These are phyloP conservation scores for Corynascus novoguineensis DNA, from an alignment of 495 filamentous ascomycete species.

Conservation along the genomic window DNA sequence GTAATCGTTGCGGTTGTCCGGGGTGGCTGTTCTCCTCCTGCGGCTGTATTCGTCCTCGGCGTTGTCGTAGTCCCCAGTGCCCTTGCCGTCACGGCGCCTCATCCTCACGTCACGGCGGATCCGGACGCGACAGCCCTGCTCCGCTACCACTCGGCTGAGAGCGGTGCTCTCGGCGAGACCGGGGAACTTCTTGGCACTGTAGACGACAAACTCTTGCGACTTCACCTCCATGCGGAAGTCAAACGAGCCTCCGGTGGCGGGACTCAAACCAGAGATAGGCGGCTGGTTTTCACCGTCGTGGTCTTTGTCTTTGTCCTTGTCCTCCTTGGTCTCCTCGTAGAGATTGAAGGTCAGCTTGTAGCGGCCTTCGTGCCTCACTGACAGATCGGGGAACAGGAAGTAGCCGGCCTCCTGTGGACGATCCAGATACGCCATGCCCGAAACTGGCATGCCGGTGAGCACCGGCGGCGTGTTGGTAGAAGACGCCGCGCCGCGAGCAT, in stretches of 20 bases:
- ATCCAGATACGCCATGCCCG: constrained; percentile 94
- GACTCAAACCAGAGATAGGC: constrained; percentile 10
- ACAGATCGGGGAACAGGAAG: constrained; percentile 96
- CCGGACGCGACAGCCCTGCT: constrained; percentile 94
- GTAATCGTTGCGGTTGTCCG: constrained; percentile 54
- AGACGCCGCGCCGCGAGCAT: constrained; percentile 63
- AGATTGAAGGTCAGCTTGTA: constrained; percentile 87
- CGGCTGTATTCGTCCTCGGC: constrained; percentile 60
- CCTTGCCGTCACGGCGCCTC: constrained; percentile 79
- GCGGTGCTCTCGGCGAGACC: constrained; percentile 85
- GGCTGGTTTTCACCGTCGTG: constrained; percentile 23
- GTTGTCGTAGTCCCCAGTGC: constrained; percentile 60
- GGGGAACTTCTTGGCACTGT: constrained; percentile 98
- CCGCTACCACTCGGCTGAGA: constrained; percentile 84
- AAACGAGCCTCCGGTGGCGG: constrained; percentile 29
- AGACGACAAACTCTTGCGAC: constrained; percentile 80
- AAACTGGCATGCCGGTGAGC: constrained; percentile 90
- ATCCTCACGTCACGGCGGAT: constrained; percentile 96
- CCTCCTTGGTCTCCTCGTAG: constrained; percentile 85
- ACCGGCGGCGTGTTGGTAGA: constrained; percentile 68
- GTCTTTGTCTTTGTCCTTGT: constrained; percentile 48
- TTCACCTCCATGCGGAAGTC: constrained; percentile 76
- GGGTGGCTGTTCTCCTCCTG: constrained; percentile 55
- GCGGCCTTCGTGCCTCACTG: constrained; percentile 90
- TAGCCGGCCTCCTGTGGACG: constrained; percentile 88